Evolutionary conservation across 73 alveolate species (phyloP).

Genomic region (Tetrahymena thermophila): DNA sequence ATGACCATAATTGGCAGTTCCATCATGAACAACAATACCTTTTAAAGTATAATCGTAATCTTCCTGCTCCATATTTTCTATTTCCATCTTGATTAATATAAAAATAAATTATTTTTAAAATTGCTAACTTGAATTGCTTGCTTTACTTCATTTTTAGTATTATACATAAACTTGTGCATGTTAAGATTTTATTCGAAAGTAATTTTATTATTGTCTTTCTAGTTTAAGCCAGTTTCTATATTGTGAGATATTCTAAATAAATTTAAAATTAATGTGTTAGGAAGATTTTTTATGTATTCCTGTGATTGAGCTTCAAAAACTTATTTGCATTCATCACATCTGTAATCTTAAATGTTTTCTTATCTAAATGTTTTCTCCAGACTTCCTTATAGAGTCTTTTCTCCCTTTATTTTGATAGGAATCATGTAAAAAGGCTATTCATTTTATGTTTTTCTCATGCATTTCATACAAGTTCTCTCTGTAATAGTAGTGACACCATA

Average conservation of each 20-base stretch:
- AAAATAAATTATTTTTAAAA: not conserved
- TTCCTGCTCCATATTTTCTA: not conserved
- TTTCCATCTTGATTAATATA: not conserved
- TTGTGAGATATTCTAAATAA: not conserved
- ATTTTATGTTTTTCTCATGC: not conserved
- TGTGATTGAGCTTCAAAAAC: not conserved
- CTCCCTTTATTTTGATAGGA: not conserved
- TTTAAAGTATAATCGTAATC: not conserved
- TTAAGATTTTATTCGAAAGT: not conserved
- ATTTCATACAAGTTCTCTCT: not conserved
- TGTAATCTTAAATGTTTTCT: not conserved
- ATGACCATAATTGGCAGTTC: not conserved
- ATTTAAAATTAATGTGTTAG: not conserved
- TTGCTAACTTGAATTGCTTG: too few relatives aligned
- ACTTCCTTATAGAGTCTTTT: not conserved
- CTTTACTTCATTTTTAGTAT: not conserved
- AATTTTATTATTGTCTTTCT: not conserved
- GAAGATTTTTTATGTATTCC: not conserved
- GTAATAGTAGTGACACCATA: not conserved
- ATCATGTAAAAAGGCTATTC: not conserved
- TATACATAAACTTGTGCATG: not conserved
- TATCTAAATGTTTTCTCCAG: not conserved
- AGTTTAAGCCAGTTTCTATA: not conserved
- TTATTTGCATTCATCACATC: not conserved
- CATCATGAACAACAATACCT: not conserved